Conservation (phyloP, 1,284 basidiomycete genomes). For the Stereum hirsutum region DNA sequence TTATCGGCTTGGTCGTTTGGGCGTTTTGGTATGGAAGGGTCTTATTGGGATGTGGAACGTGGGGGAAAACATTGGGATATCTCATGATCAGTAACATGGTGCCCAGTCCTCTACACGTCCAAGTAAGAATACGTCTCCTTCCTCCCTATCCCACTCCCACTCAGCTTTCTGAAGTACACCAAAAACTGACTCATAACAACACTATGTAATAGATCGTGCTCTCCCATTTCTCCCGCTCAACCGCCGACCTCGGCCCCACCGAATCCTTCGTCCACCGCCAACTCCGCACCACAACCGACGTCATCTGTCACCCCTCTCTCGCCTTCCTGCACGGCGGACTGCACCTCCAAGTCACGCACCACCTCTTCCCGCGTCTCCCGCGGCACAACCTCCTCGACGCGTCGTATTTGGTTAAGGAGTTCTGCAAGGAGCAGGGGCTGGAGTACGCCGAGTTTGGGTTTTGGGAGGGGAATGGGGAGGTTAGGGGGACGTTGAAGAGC, state of each 20-base stretch:
- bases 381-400: slow-evolving; percentile 87
- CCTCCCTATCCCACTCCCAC: not conserved
- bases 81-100: slow-evolving; percentile 73
- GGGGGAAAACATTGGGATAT: slow-evolving; percentile 58
- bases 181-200: not conserved
- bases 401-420: slow-evolving; percentile 77
- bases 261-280: slow-evolving; percentile 94
- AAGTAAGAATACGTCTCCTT: slow-evolving; percentile 35
- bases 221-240: slow-evolving; percentile 96
- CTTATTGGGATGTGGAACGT: slow-evolving; percentile 58
- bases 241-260: slow-evolving; percentile 80
- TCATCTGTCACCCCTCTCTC: slow-evolving; percentile 77
- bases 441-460: slow-evolving; percentile 90
- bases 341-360: slow-evolving; percentile 95
- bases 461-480: slow-evolving; percentile 73
- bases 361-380: slow-evolving; percentile 92
- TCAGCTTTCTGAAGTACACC: not conserved
- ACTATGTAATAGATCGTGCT: slow-evolving; percentile 73
- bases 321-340: slow-evolving; percentile 90
- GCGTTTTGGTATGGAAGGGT: slow-evolving; percentile 75
- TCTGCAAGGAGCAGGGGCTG: slow-evolving; percentile 76
- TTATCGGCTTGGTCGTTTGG: slow-evolving; percentile 62
- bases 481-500: slow-evolving; percentile 64
- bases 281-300: slow-evolving; percentile 93
- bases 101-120: slow-evolving; percentile 81